Evolutionary conservation across 495 filamentous ascomycete genomes (phyloP), one percentile per base, ranked within the genome.

Genomic region (Cudoniella acicularis): DNA sequence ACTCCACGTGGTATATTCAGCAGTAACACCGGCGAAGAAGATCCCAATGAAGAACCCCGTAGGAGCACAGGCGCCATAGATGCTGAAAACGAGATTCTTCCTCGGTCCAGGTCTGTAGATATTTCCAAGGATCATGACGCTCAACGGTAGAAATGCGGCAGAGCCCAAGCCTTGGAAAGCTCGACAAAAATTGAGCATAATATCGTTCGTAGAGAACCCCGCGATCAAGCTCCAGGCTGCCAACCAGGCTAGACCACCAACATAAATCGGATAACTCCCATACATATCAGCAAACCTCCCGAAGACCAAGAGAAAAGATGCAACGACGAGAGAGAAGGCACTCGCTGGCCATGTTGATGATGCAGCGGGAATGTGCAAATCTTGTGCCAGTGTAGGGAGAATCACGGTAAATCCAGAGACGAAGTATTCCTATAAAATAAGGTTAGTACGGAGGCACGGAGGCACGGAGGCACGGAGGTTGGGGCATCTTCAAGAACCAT

Each of bases 351-450:
- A 96, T 23, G 87, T 90, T 4, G 78, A 77, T 0, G 85, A 81
- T 1, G 77, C 72, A 11, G 76, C 65, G 0, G 89, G 83, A 40
- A 95, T 91, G 10, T 83, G 46, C 2, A 95, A 77, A 20, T 84
- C 78, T 16, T 70, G 64, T 23, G 83, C 73, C 10, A 96, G 64
- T 0, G 83, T 82, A 9, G 91, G 91, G 1, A 92, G 72, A 52
- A 96, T 77, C 61, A 95, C 83, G 64, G 89, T 93, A 70, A 92
- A 96, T 47, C 91, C 91, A 43, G 87, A 90, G 36, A 93, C 85
- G 67, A 91, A 92, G 71, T 90, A 96, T 75, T 95, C 83, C 77
- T 78, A 62, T 53, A n/a, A n/a, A n/a, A n/a, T 58, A 50, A 53
- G 57, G 60, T 27, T 41, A 56, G 21, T 43, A 49, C n/a, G n/a